Conservation (phyloP, 2,329 filamentous ascomycete species). For the Exophiala lecanii-corni region DNA sequence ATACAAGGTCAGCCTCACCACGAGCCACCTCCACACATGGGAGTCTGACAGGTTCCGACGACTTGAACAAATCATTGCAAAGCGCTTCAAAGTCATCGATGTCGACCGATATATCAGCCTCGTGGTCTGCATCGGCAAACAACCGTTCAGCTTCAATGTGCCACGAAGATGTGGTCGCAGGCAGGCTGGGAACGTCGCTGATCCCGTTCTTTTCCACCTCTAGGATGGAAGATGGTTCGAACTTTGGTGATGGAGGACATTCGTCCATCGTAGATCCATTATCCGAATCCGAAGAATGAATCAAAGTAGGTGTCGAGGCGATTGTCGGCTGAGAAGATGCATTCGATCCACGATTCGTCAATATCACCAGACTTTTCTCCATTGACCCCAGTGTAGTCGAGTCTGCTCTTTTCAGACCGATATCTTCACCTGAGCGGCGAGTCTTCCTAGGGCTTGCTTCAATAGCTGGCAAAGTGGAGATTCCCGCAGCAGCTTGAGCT, state of each 20-base stretch:
- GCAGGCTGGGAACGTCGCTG: background rate
- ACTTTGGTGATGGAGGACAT: background rate
- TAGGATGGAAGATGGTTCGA: background rate
- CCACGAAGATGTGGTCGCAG: slow-evolving; percentile 3
- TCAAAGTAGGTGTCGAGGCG: slow-evolving; percentile 9
- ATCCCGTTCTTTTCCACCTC: background rate
- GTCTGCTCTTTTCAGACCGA: slow-evolving; percentile 25
- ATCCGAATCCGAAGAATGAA: slow-evolving; percentile 11
- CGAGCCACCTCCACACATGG: background rate
- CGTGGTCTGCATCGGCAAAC: slow-evolving; percentile 11
- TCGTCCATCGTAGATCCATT: background rate
- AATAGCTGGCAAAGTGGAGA: slow-evolving; percentile 17
- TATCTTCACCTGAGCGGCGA: background rate
- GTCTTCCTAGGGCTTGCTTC: slow-evolving; percentile 18
- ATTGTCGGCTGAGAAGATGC: slow-evolving; percentile 1
- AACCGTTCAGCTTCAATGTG: slow-evolving; percentile 12
- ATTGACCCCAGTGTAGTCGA: slow-evolving; percentile 24
- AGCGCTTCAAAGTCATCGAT: slow-evolving; percentile 20
- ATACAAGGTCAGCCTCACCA: background rate
- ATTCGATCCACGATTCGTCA: slow-evolving; percentile 9
- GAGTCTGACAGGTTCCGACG: background rate
- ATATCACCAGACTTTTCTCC: slow-evolving; percentile 13
- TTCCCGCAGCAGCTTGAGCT: slow-evolving; percentile 7
- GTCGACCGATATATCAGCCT: slow-evolving; percentile 14
- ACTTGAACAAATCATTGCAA: slow-evolving; percentile 19